Evolutionary conservation across 129 eudicot genomes (phyloP).

Genomic region (Mikania micrantha): DNA sequence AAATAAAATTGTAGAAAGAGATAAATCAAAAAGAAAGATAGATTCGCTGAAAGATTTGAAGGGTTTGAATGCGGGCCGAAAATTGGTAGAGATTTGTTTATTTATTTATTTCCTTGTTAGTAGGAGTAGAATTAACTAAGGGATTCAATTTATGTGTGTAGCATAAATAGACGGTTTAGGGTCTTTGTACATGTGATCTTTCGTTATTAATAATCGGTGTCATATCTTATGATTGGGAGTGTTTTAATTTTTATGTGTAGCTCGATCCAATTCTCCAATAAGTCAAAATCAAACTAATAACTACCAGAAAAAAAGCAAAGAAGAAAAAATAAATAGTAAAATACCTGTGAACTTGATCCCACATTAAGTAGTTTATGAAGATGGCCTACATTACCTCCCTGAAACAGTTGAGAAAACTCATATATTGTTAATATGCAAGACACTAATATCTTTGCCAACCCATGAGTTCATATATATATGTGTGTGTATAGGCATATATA

Average conservation of each 20-base stretch:
- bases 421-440: background rate
- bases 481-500: too few relatives aligned
- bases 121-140: background rate
- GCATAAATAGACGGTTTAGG: background rate
- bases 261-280: too few relatives aligned
- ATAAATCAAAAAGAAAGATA: too few relatives aligned
- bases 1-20: too few relatives aligned
- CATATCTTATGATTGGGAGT: too few relatives aligned
- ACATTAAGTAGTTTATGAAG: slow-evolving; percentile 74
- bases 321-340: background rate
- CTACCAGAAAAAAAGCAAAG: background rate
- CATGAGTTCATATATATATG: background rate
- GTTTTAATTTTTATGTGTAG: too few relatives aligned
- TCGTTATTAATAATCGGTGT: too few relatives aligned
- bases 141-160: background rate
- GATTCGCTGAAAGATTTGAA: too few relatives aligned
- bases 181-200: background rate
- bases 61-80: background rate
- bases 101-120: background rate
- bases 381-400: slow-evolving; percentile 99
- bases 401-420: slow-evolving; percentile 16
- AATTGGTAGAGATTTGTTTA: background rate
- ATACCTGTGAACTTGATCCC: slow-evolving; percentile 93
- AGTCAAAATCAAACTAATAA: background rate
- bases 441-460: background rate